These are phyloP conservation scores for Phytophthora tubulina DNA, from an alignment of 352 stramenopile genomes.

Conservation along the genomic window DNA sequence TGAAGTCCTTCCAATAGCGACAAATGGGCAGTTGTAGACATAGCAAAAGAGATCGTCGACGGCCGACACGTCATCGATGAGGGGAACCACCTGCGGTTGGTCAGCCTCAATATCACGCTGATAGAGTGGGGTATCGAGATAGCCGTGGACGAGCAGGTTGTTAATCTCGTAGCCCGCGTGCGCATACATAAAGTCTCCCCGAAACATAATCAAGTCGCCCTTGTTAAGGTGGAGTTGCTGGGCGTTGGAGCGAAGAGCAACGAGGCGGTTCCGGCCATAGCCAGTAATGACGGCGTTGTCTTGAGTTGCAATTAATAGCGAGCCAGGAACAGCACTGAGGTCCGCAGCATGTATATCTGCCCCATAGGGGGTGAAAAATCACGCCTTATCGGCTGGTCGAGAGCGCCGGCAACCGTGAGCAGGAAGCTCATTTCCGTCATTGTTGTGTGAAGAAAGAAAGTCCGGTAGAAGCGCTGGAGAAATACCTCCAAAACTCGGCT, in stretches of 20 bases:
- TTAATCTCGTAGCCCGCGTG: background rate
- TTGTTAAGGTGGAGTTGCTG: background rate
- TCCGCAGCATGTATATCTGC: no score
- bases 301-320: background rate
- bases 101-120: background rate
- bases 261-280: background rate
- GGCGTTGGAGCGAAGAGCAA: background rate
- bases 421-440: no score
- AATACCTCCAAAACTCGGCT: background rate
- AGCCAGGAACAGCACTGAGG: no score
- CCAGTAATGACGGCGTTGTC: background rate
- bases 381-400: no score
- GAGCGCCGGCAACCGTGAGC: no score
- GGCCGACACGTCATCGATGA: background rate
- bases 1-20: background rate
- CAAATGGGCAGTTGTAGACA: background rate
- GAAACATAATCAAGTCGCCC: constrained; percentile 1
- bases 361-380: no score
- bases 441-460: background rate
- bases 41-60: constrained; percentile 3
- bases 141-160: background rate
- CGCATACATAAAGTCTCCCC: background rate
- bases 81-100: background rate
- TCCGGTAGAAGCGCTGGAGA: background rate
- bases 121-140: background rate